Evolutionary conservation across 148 eudicot genomes (phyloP).

Genomic region (Bassia scoparia): DNA sequence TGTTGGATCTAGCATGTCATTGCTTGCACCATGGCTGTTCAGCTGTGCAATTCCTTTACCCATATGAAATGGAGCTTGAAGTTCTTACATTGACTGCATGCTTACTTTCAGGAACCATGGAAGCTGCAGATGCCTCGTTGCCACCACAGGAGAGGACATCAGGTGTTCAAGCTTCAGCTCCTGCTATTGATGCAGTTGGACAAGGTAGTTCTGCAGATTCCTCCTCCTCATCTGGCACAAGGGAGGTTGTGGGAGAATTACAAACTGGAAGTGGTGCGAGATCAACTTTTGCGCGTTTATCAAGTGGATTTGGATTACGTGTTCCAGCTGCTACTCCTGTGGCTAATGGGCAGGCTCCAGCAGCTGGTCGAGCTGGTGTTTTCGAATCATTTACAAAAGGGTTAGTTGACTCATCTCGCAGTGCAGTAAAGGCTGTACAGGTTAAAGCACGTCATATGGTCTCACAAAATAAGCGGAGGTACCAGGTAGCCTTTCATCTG

Average conservation of each 20-base stretch:
- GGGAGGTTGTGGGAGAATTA: conserved; percentile 36
- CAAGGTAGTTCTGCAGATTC: conserved; percentile 33
- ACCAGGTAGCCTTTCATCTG: conserved; percentile 62
- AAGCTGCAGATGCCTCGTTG: conserved; percentile 41
- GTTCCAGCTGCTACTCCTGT: conserved; percentile 29
- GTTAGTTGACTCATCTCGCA: conserved; percentile 72
- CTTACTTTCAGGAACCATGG: conserved; percentile 43
- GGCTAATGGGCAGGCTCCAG: too few relatives aligned
- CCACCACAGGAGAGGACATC: conserved; percentile 29
- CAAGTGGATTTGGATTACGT: conserved; percentile 59
- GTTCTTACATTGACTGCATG: neutral
- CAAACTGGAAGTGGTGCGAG: conserved; percentile 41
- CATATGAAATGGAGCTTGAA: neutral
- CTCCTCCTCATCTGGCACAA: conserved; percentile 33
- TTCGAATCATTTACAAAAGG: conserved; percentile 75
- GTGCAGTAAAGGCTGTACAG: conserved; percentile 94
- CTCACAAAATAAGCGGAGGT: conserved; percentile 97
- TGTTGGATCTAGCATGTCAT: neutral
- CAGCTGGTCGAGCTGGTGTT: conserved; percentile 51
- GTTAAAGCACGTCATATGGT: conserved; percentile 91
- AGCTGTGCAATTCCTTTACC: neutral
- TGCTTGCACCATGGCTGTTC: conserved; percentile 2
- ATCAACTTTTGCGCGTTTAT: conserved; percentile 57
- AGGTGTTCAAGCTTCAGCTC: conserved; percentile 35
- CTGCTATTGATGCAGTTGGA: conserved; percentile 26